Conservation (phyloP, 2,329 filamentous ascomycete genomes). For the Ophiognomonia clavigignenti-juglandacearum region DNA sequence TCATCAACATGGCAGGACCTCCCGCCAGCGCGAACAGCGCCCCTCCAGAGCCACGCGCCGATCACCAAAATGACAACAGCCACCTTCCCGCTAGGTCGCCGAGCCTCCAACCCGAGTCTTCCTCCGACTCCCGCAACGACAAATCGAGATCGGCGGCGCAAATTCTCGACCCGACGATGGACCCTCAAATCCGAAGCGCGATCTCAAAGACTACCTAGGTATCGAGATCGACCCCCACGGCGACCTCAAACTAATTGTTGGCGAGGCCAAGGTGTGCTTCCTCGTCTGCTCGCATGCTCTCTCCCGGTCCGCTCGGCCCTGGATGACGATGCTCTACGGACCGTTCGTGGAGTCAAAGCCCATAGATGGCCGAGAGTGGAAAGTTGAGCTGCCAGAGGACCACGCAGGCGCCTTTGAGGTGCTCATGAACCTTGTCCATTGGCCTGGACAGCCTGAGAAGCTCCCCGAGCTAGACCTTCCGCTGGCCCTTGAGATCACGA, state of each 20-base stretch:
- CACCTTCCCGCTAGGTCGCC: too few relatives aligned
- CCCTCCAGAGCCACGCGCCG: too few relatives aligned
- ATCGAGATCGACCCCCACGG: conserved; percentile 1
- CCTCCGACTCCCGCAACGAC: too few relatives aligned
- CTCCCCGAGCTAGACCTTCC: neutral
- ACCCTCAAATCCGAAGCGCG: neutral
- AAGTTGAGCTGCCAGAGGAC: conserved; percentile 6
- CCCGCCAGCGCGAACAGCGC: too few relatives aligned
- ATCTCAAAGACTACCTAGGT: neutral
- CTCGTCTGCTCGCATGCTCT: neutral
- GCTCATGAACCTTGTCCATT: neutral
- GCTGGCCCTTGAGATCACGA: neutral
- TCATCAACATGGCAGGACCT: too few relatives aligned
- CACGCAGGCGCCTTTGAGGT: neutral
- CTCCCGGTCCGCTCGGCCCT: neutral
- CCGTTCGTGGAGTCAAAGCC: neutral
- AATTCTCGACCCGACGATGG: neutral
- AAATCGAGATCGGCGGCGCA: neutral
- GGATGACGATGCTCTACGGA: conserved; percentile 1
- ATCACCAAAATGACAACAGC: too few relatives aligned
- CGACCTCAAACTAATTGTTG: conserved; percentile 2
- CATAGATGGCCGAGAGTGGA: neutral
- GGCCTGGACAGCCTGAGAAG: neutral
- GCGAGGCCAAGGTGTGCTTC: neutral
- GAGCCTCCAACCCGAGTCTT: too few relatives aligned